Percentiles rank a stretch among this genome's conserved stretches.
Conservation (phyloP, 768 basidiomycete species). For the Kwoniella heveanensis region DNA sequence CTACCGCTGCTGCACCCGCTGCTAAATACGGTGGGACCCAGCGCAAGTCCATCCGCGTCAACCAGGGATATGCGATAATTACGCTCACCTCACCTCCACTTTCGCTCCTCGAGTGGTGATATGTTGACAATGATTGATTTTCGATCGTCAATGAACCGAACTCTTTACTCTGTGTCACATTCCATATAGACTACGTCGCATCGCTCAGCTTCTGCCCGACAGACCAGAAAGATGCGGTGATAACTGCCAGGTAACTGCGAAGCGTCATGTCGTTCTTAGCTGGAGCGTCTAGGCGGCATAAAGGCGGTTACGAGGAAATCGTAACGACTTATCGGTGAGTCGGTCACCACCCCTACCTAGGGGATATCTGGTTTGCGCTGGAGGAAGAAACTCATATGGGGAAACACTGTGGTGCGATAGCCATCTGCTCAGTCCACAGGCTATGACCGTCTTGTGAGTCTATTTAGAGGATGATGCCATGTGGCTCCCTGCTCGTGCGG, state of each 20-base stretch:
- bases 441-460: constrained; percentile 47
- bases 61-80: neutral
- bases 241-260: too few species aligned
- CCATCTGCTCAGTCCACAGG: constrained; percentile 44
- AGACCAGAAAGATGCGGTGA: too few species aligned
- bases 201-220: too few species aligned
- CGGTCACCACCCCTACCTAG: neutral
- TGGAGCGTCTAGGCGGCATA: constrained; percentile 21
- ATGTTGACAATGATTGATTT: neutral
- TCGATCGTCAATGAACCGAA: neutral
- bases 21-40: too few species aligned
- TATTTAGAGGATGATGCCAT: too few species aligned
- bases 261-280: constrained; percentile 38
- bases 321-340: constrained; percentile 17
- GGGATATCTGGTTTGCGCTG: neutral
- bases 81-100: neutral
- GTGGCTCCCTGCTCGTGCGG: too few species aligned
- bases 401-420: constrained; percentile 12
- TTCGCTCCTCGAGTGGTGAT: neutral
- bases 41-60: too few species aligned
- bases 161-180: too few species aligned
- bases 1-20: too few species aligned
- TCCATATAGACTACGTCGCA: too few species aligned
- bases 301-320: neutral
- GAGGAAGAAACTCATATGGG: neutral